These are phyloP conservation scores for Podila clonocystis DNA, from an alignment of 192 early-diverging fungal species.

Conservation along the genomic window DNA sequence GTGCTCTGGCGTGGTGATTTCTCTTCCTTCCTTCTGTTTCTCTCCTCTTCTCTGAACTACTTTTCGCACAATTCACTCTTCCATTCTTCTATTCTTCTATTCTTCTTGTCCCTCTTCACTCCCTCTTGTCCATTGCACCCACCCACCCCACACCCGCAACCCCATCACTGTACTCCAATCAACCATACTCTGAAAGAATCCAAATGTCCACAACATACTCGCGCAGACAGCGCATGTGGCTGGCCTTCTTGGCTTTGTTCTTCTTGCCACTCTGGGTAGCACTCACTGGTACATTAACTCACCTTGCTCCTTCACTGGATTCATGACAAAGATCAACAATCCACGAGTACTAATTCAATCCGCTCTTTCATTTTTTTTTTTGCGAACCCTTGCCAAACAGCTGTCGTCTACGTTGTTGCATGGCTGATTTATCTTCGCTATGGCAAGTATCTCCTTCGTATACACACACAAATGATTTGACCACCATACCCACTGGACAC, in stretches of 20 bases:
- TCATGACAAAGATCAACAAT: background rate
- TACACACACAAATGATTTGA: background rate
- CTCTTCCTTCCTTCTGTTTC: background rate
- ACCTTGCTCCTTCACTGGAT: background rate
- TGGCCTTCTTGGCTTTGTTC: slow-evolving; percentile 46
- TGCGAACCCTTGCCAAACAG: background rate
- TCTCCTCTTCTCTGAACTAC: background rate
- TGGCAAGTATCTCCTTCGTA: slow-evolving; percentile 37
- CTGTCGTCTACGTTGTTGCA: slow-evolving; percentile 41
- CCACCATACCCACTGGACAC: too few relatives aligned
- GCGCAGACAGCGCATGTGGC: slow-evolving; percentile 51
- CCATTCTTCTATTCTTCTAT: background rate
- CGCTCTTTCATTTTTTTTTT: background rate
- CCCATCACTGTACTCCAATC: background rate
- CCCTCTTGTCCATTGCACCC: slow-evolving; percentile 2
- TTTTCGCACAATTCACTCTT: background rate
- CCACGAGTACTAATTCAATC: background rate
- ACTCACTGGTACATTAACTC: slow-evolving; percentile 26
- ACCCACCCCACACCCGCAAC: background rate
- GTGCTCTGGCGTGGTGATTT: too few relatives aligned
- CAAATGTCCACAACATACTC: slow-evolving; percentile 35
- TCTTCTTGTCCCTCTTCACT: background rate
- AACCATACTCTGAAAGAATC: background rate
- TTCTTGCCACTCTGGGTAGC: slow-evolving; percentile 49
- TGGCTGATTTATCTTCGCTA: slow-evolving; percentile 54